These are phyloP conservation scores for Oidiodendron maius DNA, from an alignment of 495 filamentous ascomycete genomes.

Conservation along the genomic window DNA sequence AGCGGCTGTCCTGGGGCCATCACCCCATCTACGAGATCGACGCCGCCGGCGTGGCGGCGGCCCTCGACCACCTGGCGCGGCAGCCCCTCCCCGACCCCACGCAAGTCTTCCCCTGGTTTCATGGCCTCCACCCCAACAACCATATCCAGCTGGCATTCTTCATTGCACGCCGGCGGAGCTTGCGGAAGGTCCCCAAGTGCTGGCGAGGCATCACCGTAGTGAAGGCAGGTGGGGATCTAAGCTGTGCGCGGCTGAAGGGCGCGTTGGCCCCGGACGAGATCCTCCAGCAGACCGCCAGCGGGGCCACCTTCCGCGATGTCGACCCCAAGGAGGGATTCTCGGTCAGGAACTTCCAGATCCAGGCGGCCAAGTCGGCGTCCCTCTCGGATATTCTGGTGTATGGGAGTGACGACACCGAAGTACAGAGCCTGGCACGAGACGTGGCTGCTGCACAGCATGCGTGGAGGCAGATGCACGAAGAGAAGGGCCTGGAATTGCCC, in stretches of 20 bases:
- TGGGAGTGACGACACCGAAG: slow-evolving; percentile 59
- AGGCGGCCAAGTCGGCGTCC: slow-evolving; percentile 81
- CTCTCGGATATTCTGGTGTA: slow-evolving; percentile 92
- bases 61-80: slow-evolving; percentile 65
- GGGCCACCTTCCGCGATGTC: slow-evolving; percentile 28
- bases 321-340: slow-evolving; percentile 83
- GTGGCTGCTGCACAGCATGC: slow-evolving; percentile 69
- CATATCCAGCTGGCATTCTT: slow-evolving; percentile 88
- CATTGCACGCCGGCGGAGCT: slow-evolving; percentile 62
- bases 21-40: slow-evolving; percentile 70
- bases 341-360: slow-evolving; percentile 94
- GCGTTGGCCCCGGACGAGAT: slow-evolving; percentile 78
- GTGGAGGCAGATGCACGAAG: slow-evolving; percentile 60
- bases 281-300: slow-evolving; percentile 36
- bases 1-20: slow-evolving; percentile 42
- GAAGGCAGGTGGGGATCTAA: slow-evolving; percentile 80
- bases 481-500: slow-evolving; percentile 47
- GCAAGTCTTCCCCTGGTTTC: slow-evolving; percentile 92
- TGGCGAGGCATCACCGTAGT: slow-evolving; percentile 80
- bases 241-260: slow-evolving; percentile 72
- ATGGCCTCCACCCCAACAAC: slow-evolving; percentile 88
- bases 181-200: slow-evolving; percentile 70
- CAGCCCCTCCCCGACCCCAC: slow-evolving; percentile 79
- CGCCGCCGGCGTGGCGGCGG: slow-evolving; percentile 58
- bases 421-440: slow-evolving; percentile 61